Conservation (phyloP, 306 rosid genomes). For the Quercus gilva region DNA sequence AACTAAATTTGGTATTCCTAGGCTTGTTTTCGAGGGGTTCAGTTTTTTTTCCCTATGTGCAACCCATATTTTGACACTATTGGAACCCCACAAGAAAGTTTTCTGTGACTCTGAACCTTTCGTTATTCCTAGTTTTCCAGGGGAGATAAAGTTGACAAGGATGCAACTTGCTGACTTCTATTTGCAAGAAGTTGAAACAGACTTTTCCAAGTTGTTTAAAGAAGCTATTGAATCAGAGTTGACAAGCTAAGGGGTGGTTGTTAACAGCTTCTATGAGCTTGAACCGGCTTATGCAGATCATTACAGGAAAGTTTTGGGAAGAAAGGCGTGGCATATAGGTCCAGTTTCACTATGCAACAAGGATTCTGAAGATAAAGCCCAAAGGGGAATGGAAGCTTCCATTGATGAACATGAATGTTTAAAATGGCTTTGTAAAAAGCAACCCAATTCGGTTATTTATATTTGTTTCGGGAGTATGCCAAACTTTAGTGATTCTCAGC, state of each 20-base stretch:
- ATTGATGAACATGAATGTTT: too few relatives aligned
- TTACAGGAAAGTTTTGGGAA: too few relatives aligned
- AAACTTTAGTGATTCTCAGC: too few relatives aligned
- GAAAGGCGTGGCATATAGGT: too few relatives aligned
- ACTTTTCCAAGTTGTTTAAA: background rate
- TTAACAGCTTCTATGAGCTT: too few relatives aligned
- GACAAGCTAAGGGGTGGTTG: slow-evolving; percentile 10
- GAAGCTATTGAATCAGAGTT: background rate
- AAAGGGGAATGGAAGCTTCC: too few relatives aligned
- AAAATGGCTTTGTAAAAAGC: too few relatives aligned
- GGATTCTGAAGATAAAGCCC: too few relatives aligned
- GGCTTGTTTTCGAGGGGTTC: slow-evolving; percentile 37
- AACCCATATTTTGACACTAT: background rate
- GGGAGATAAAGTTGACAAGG: slow-evolving; percentile 20
- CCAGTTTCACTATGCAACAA: too few relatives aligned
- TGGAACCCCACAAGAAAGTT: slow-evolving; percentile 23
- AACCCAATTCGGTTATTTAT: too few relatives aligned
- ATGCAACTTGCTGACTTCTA: slow-evolving; percentile 3
- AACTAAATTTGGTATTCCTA: slow-evolving; percentile 31
- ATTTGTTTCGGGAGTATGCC: too few relatives aligned
- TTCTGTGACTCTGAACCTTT: slow-evolving; percentile 26
- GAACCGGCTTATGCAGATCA: too few relatives aligned
- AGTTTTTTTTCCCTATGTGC: slow-evolving; percentile 25
- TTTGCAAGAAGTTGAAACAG: slow-evolving; percentile 4
- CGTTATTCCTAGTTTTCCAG: slow-evolving; percentile 31